Evolutionary conservation across 2,329 filamentous ascomycete genomes (phyloP).

Genomic region (Fusarium secorum): DNA sequence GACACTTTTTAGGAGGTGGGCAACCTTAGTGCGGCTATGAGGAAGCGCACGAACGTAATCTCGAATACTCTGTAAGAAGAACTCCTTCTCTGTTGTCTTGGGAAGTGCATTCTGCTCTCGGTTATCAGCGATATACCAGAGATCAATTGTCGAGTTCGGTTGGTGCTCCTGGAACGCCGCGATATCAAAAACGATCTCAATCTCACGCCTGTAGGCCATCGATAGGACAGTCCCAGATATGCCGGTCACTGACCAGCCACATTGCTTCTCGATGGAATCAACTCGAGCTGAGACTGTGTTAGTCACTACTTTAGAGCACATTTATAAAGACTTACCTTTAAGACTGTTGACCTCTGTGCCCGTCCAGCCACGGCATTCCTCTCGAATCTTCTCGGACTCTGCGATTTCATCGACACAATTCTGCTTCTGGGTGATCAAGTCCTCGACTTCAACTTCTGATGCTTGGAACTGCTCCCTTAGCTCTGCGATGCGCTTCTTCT

Average conservation of each 20-base stretch:
- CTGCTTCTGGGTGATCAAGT: conserved; percentile 71
- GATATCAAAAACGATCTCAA: conserved; percentile 77
- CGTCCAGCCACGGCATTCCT: conserved; percentile 91
- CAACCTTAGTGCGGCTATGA: conserved; percentile 64
- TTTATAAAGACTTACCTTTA: conserved; percentile 65
- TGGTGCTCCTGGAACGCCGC: conserved; percentile 62
- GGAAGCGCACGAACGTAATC: conserved; percentile 70
- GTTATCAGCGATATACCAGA: conserved; percentile 72
- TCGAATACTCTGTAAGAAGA: conserved; percentile 77
- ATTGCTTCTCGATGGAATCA: conserved; percentile 67
- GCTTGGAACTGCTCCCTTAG: conserved; percentile 72
- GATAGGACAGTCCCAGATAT: conserved; percentile 70
- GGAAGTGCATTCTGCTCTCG: conserved; percentile 62
- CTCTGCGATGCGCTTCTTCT: conserved; percentile 71
- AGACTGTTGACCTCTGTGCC: conserved; percentile 79
- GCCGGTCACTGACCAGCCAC: conserved; percentile 77
- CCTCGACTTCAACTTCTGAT: conserved; percentile 70
- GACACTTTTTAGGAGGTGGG: conserved; percentile 66
- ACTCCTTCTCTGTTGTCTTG: conserved; percentile 72
- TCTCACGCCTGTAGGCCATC: conserved; percentile 75
- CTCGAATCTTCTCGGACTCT: conserved; percentile 81
- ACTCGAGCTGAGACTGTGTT: conserved; percentile 65
- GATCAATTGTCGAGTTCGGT: conserved; percentile 66
- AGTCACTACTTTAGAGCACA: conserved; percentile 38
- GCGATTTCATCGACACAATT: conserved; percentile 77